Conservation (phyloP, 176 grass and related monocot species). For the Calamus simplicifolius region DNA sequence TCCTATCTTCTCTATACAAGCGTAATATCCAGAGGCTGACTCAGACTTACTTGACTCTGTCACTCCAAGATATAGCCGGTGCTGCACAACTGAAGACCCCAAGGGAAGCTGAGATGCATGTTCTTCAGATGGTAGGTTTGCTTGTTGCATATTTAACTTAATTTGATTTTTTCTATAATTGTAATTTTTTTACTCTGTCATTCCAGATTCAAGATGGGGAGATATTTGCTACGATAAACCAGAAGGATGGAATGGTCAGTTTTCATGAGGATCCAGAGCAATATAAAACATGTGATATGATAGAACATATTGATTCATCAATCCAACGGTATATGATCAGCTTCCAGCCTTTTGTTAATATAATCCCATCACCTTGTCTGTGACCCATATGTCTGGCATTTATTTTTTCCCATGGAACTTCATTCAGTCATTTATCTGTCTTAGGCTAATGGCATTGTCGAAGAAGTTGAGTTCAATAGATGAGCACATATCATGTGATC, state of each 20-base stretch:
- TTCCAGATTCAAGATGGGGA: constrained; percentile 92
- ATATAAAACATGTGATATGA: constrained; percentile 85
- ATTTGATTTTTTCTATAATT: constrained; percentile 1
- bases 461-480: constrained; percentile 82
- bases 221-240: constrained; percentile 94
- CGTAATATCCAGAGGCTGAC: constrained; percentile 95
- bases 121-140: constrained; percentile 77
- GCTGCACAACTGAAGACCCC: constrained; percentile 75
- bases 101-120: constrained; percentile 91
- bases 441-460: constrained; percentile 76
- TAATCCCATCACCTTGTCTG: neutral
- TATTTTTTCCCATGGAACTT: too few species aligned
- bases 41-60: constrained; percentile 94
- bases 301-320: constrained; percentile 67
- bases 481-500: constrained; percentile 76
- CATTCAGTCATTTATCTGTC: neutral
- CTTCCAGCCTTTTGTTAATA: neutral
- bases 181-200: neutral
- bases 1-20: constrained; percentile 88
- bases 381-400: neutral
- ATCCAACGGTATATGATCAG: constrained; percentile 54
- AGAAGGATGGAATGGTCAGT: constrained; percentile 99
- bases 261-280: constrained; percentile 99
- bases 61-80: constrained; percentile 86
- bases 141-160: neutral